phyloP scores from a whole-genome alignment of 2,329 filamentous ascomycete species.

The Claviceps sp. region DNA sequence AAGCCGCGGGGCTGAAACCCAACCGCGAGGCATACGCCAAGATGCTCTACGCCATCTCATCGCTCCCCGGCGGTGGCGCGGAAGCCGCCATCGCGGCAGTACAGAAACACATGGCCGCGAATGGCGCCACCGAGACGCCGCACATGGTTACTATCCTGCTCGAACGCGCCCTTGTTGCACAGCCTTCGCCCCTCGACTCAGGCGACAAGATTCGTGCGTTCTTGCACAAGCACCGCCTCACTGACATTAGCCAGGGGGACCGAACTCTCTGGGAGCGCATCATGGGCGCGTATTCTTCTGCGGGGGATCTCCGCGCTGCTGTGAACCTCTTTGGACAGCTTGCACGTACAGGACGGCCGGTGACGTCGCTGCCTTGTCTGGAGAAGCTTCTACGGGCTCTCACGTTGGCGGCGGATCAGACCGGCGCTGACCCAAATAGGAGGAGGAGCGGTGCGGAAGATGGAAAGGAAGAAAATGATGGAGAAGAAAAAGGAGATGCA shows the following conservation, averaged over 20 bases:
- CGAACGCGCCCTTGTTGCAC: slow-evolving; percentile 48
- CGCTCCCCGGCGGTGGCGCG: slow-evolving; percentile 23
- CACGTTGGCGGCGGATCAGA: no score
- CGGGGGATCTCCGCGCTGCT: slow-evolving; percentile 36
- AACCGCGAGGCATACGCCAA: slow-evolving; percentile 55
- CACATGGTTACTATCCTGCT: slow-evolving; percentile 66
- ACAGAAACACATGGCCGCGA: slow-evolving; percentile 45
- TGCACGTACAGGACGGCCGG: slow-evolving; percentile 22
- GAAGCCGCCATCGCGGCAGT: slow-evolving; percentile 44
- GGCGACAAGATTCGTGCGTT: slow-evolving; percentile 38
- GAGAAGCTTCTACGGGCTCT: slow-evolving; percentile 27
- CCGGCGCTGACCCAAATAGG: neutral
- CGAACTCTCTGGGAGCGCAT: slow-evolving; percentile 57
- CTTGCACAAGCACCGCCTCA: slow-evolving; percentile 41
- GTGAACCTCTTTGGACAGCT: slow-evolving; percentile 35
- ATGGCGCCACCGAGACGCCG: slow-evolving; percentile 39
- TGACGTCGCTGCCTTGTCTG: slow-evolving; percentile 30
- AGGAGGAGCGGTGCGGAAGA: slow-evolving; percentile 8
- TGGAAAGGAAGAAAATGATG: no score
- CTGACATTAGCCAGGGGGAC: slow-evolving; percentile 29
- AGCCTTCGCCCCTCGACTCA: slow-evolving; percentile 42
- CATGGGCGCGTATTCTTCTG: slow-evolving; percentile 50
- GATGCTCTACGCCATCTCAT: slow-evolving; percentile 44
- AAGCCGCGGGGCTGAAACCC: slow-evolving; percentile 39
- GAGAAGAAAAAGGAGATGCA: no score